Conservation (phyloP, 2,329 filamentous ascomycete genomes). For the Lasiodiplodia citricola region DNA sequence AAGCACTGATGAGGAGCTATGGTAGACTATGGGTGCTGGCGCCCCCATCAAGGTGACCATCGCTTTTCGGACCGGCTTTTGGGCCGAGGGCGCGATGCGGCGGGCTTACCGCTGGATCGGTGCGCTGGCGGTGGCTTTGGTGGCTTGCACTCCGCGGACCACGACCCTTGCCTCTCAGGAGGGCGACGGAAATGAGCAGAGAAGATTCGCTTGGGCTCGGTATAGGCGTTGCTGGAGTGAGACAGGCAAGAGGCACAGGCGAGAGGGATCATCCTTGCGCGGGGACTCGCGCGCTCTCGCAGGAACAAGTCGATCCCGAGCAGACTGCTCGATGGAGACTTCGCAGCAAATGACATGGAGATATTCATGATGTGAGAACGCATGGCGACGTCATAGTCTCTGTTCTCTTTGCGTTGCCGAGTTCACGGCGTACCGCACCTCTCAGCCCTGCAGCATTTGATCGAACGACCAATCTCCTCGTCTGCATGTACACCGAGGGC, state of each 20-base stretch:
- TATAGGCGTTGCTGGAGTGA: neutral
- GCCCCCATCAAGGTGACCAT: neutral
- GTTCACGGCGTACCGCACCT: too few relatives aligned
- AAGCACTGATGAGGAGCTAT: constrained; percentile 2
- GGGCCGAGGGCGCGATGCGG: neutral
- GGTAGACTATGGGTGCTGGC: constrained; percentile 19
- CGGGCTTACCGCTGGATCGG: neutral
- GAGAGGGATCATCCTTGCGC: neutral
- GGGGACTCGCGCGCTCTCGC: neutral
- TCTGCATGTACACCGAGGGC: too few relatives aligned
- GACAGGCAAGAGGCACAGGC: neutral
- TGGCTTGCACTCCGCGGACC: neutral
- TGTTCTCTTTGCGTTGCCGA: neutral
- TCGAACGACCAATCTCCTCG: too few relatives aligned
- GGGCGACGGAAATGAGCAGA: neutral
- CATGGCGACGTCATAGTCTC: neutral
- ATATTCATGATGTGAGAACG: neutral
- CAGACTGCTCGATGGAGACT: too few relatives aligned
- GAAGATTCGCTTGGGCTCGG: neutral
- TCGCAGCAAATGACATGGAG: too few relatives aligned
- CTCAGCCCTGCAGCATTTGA: too few relatives aligned
- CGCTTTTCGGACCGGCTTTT: constrained; percentile 9
- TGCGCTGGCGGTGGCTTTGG: neutral
- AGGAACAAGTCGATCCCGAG: too few relatives aligned
- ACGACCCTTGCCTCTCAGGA: neutral